Base-by-base conservation (phyloP, 345 rosid species). In the Rubroshorea leprosula region DNA sequence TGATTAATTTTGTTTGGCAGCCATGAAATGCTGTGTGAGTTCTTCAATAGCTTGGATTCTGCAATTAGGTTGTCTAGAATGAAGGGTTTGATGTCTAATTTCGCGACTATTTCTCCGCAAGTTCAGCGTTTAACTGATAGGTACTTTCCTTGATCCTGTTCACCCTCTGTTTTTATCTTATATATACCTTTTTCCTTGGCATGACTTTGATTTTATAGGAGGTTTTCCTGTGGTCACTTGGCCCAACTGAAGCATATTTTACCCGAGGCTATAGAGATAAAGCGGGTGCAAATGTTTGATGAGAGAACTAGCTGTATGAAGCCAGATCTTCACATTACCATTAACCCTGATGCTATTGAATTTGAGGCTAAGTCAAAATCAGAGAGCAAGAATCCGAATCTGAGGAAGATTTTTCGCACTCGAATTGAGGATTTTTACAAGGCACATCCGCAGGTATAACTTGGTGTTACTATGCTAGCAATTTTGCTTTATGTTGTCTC, bases 211-310 rank as follows among this genome's bases (percentile, higher is more conserved):
- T 13, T 61, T 13, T 61, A 21, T 68, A 87, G 97, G 96, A 90
- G 95, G 81, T 90, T 94, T 68, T 66, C 84, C 2, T 58, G 76
- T 26, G 19, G 65, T 51, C 90, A 90, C 65, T 73, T 94, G 68
- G 86, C 93, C 57, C 93, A 85, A 31, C 3, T 87, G 73, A 90
- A 82, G 80, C 74, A 79, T 66, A 69, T 94, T 41, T 66, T 94
- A 26, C 96, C 97, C 0, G 99, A 90, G 66, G 90, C 74, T 0
- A 77, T 94, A 19, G 90, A 84, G 72, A 64, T 90, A 4, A 90
- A 73, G 76, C 81, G 68, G 64, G 65, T 82, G 14, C 70, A 80
- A 13, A 47, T 57, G 49, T 65, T 76, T 58, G 90, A 94, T 67
- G 97, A 94, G 75, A 63, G 47, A 51, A 79, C 83, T 11, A 54